phyloP scores from a whole-genome alignment of 164 flowering plant species.

The Kalanchoe fedtschenkoi region DNA sequence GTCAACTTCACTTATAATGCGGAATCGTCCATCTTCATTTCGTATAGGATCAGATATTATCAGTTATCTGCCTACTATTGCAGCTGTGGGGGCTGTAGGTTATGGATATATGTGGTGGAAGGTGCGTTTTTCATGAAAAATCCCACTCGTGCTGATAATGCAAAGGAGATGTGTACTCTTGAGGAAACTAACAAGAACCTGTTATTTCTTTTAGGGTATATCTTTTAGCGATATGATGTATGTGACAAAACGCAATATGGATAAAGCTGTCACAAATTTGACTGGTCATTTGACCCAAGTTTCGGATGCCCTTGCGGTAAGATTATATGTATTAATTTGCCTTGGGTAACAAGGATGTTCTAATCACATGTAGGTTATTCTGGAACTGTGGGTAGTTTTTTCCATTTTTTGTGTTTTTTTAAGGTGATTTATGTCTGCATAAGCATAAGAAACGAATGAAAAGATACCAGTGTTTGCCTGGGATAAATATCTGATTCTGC shows the following conservation, averaged over 20 bases:
- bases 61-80: constrained; percentile 53
- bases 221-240: constrained; percentile 81
- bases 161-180: neutral
- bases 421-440: neutral
- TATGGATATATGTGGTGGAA: constrained; percentile 99
- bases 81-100: constrained; percentile 65
- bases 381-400: neutral
- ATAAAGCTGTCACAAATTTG: constrained; percentile 79
- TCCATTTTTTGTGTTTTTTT: neutral
- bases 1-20: neutral
- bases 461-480: too few relatives aligned
- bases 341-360: neutral
- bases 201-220: constrained; percentile 44
- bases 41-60: constrained; percentile 30
- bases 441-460: too few relatives aligned
- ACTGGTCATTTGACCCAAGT: constrained; percentile 69
- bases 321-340: constrained; percentile 7
- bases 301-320: constrained; percentile 66
- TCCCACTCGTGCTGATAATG: neutral
- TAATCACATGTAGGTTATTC: neutral
- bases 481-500: too few relatives aligned
- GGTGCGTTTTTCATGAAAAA: constrained; percentile 24
- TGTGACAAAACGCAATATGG: constrained; percentile 79
- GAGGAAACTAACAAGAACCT: neutral
- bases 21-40: neutral